Conservation (phyloP, 2,329 filamentous ascomycete species). For the Drechslera avenae region DNA sequence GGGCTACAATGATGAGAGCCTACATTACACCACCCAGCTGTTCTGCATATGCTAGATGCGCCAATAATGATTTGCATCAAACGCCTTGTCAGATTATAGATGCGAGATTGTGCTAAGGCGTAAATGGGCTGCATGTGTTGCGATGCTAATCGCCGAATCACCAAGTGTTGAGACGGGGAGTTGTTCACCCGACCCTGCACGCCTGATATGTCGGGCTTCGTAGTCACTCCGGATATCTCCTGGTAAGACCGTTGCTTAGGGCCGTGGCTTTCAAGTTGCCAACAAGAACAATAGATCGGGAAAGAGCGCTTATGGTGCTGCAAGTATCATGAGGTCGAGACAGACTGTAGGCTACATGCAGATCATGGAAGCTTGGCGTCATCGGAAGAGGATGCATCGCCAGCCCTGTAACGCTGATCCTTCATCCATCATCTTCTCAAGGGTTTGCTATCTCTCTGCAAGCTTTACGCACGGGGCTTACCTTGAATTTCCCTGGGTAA, state of each 20-base stretch:
- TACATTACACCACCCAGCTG: neutral
- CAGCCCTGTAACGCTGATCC: no score
- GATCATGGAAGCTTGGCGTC: no score
- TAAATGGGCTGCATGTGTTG: neutral
- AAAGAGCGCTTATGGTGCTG: no score
- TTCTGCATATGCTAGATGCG: no score
- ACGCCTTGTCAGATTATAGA: neutral
- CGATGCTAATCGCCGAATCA: neutral
- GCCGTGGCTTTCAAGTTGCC: neutral
- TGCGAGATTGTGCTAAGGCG: neutral
- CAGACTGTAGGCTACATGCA: no score
- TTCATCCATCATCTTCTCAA: no score
- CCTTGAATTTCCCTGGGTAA: no score
- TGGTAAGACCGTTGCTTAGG: neutral
- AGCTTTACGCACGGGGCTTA: no score
- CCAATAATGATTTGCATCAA: neutral
- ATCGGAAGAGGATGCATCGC: no score
- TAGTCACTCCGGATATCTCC: constrained; percentile 1
- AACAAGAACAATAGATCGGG: no score
- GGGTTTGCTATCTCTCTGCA: no score
- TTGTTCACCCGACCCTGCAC: constrained; percentile 4
- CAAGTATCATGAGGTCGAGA: no score
- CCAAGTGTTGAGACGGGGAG: constrained; percentile 2
- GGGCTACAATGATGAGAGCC: neutral
- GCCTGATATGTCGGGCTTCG: neutral